Evolutionary conservation across 768 basidiomycete species (phyloP).

Genomic region (Melanogaster broomeanus): DNA sequence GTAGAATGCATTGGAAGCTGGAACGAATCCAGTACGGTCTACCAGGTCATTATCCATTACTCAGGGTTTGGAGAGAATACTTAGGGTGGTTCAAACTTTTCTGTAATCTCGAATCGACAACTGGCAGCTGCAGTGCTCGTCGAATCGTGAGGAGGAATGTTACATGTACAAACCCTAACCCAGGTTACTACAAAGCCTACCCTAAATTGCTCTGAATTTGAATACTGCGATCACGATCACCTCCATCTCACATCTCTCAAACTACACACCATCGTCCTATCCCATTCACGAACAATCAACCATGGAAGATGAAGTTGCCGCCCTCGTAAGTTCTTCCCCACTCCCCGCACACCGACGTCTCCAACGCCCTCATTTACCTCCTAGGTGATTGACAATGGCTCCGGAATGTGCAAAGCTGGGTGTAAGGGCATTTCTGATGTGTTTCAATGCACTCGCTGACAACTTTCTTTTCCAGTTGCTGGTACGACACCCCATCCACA

Average conservation of each 20-base stretch:
- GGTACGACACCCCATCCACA: slow-evolving; percentile 40
- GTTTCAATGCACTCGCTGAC: slow-evolving; percentile 19
- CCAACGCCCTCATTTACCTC: not conserved
- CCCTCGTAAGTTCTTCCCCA: slow-evolving; percentile 39
- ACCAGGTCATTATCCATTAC: too few species aligned
- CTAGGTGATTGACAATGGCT: slow-evolving; percentile 90
- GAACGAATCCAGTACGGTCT: too few species aligned
- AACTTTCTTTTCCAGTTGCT: slow-evolving; percentile 49
- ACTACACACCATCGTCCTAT: slow-evolving; percentile 15
- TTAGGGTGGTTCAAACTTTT: too few species aligned
- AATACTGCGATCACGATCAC: slow-evolving; percentile 28
- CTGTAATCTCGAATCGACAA: too few species aligned
- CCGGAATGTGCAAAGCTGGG: slow-evolving; percentile 99
- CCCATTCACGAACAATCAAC: slow-evolving; percentile 21
- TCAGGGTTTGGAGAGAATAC: too few species aligned
- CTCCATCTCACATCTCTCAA: slow-evolving; percentile 20
- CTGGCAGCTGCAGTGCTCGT: too few species aligned
- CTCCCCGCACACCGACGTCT: not conserved
- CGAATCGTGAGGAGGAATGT: too few species aligned
- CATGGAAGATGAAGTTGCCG: slow-evolving; percentile 71
- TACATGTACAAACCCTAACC: too few species aligned
- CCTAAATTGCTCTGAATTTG: too few species aligned
- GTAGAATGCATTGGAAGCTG: too few species aligned
- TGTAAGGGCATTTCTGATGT: slow-evolving; percentile 54
- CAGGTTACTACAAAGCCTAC: too few species aligned